These are phyloP conservation scores for Nigrograna mackinnonii DNA, from an alignment of 2,329 filamentous ascomycete species.

Conservation along the genomic window DNA sequence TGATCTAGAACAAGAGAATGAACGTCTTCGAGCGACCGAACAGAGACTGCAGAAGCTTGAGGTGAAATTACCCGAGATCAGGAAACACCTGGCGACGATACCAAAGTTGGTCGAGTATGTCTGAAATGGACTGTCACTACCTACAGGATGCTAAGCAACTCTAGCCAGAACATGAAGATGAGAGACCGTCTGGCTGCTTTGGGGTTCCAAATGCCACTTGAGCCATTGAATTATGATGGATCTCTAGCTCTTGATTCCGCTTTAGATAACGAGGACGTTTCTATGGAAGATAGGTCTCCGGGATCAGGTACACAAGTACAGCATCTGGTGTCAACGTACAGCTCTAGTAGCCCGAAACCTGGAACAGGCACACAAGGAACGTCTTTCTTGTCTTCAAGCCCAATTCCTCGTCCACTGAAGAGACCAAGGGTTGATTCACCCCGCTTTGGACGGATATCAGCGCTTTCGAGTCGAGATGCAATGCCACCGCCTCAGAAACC, in stretches of 20 bases:
- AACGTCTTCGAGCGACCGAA: slow-evolving; percentile 17
- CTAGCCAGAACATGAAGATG: slow-evolving; percentile 34
- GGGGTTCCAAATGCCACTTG: slow-evolving; percentile 28
- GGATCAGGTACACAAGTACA: too few species aligned
- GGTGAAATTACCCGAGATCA: slow-evolving; percentile 24
- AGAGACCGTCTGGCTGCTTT: slow-evolving; percentile 26
- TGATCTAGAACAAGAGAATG: slow-evolving; percentile 21
- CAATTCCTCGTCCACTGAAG: too few species aligned
- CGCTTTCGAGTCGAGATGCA: slow-evolving; percentile 35
- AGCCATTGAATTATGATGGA: too few species aligned
- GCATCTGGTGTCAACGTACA: too few species aligned
- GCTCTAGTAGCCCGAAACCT: too few species aligned
- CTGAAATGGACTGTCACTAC: neutral
- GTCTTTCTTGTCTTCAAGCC: too few species aligned
- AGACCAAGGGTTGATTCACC: too few species aligned
- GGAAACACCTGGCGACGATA: slow-evolving; percentile 30
- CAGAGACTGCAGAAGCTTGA: slow-evolving; percentile 21
- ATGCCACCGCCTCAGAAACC: slow-evolving; percentile 44
- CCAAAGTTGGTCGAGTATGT: slow-evolving; percentile 31
- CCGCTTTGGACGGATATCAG: too few species aligned
- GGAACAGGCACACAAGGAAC: too few species aligned
- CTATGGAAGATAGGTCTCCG: too few species aligned
- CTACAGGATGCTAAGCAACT: neutral
- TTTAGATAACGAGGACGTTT: too few species aligned
- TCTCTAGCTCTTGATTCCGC: too few species aligned